Conservation (phyloP, 306 rosid genomes). For the Gleditsia sinensis region DNA sequence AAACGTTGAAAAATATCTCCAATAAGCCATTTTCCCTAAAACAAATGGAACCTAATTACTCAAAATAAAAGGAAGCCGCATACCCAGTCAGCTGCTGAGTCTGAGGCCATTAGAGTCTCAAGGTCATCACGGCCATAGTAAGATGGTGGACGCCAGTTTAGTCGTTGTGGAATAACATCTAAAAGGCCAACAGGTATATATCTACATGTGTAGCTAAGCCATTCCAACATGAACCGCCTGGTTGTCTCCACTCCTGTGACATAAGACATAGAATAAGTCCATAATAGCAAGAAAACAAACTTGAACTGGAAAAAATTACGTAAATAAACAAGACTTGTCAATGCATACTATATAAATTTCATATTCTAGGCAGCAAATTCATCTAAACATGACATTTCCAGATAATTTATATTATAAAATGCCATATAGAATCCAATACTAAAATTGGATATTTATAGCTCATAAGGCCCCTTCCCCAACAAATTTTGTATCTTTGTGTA, state of each 20-base stretch:
- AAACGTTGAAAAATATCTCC: not conserved
- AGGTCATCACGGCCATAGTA: conserved; percentile 82
- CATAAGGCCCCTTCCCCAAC: conserved; percentile 18
- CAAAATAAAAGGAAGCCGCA: conserved; percentile 21
- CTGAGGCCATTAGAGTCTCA: conserved; percentile 94
- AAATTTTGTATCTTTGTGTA: not conserved
- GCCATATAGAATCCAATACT: too few relatives aligned
- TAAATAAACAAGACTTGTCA: conserved; percentile 10
- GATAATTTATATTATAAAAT: too few relatives aligned
- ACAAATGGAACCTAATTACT: conserved; percentile 5
- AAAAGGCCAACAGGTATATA: conserved; percentile 88
- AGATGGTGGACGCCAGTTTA: conserved; percentile 89
- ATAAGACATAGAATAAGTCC: conserved; percentile 2
- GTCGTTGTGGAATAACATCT: conserved; percentile 76
- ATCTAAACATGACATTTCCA: not conserved
- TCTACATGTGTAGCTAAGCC: conserved; percentile 93
- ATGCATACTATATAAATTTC: not conserved
- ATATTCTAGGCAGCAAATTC: conserved; percentile 13
- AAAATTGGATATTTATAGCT: not conserved
- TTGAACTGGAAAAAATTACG: not conserved
- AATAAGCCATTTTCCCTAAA: not conserved
- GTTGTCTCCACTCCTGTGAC: conserved; percentile 89
- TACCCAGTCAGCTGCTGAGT: conserved; percentile 99
- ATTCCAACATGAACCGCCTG: conserved; percentile 83
- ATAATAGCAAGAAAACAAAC: not conserved